Percentiles rank a stretch among this genome's conserved stretches.
phyloP scores from a whole-genome alignment of 495 filamentous ascomycete species.

The Parathielavia hyrcaniae region DNA sequence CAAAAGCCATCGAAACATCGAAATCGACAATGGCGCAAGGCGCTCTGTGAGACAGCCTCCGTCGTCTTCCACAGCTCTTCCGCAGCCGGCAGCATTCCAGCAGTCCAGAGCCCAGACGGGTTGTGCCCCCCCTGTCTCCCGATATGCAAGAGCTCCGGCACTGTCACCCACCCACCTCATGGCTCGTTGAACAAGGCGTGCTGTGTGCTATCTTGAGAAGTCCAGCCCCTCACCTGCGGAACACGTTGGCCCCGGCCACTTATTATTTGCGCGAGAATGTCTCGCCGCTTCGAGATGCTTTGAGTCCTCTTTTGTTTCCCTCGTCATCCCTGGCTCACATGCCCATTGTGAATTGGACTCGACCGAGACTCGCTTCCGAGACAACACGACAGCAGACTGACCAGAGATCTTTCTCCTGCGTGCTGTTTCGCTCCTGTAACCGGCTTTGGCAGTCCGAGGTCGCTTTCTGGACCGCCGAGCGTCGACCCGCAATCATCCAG shows the following conservation, averaged over 20 bases:
- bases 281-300: slow-evolving; percentile 13
- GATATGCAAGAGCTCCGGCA: slow-evolving; percentile 18
- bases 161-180: slow-evolving; percentile 17
- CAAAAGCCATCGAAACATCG: not conserved
- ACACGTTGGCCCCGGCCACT: slow-evolving; percentile 9
- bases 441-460: slow-evolving; percentile 21
- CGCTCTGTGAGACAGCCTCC: not conserved
- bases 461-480: slow-evolving; percentile 29
- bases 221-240: slow-evolving; percentile 9
- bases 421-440: slow-evolving; percentile 16
- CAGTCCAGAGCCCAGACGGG: no score
- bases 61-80: not conserved
- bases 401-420: slow-evolving; percentile 7
- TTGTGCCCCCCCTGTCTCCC: slow-evolving; percentile 8
- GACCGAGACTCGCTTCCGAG: slow-evolving; percentile 4
- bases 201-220: slow-evolving; percentile 22
- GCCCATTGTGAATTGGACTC: slow-evolving; percentile 1
- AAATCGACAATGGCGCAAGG: not conserved
- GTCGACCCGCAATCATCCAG: slow-evolving; percentile 22
- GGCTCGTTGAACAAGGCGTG: slow-evolving; percentile 3
- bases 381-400: slow-evolving; percentile 22
- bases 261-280: slow-evolving; percentile 13
- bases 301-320: slow-evolving; percentile 3
- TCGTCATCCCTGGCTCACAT: not conserved
- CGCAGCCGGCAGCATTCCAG: not conserved